Percentiles rank a stretch among this genome's conserved stretches.
Conservation (phyloP, 306 rosid genomes). For the Echinosophora koreensis region DNA sequence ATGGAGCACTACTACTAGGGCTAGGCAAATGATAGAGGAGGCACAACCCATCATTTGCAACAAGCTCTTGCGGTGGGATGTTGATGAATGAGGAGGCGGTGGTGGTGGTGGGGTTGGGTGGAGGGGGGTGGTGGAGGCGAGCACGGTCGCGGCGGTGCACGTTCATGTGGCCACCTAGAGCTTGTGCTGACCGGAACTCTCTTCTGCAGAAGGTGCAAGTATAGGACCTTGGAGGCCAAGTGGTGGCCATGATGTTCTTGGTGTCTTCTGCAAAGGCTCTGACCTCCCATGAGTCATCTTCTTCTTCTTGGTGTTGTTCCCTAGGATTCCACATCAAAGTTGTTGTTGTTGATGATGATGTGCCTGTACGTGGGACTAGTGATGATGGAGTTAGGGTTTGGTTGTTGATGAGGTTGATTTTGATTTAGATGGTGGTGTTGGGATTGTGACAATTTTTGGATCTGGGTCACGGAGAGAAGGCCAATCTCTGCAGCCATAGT, state of each 20-base stretch:
- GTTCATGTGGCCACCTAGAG: slow-evolving; percentile 91
- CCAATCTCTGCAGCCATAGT: slow-evolving; percentile 74
- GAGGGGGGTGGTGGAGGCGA: slow-evolving; percentile 59
- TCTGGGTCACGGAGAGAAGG: slow-evolving; percentile 68
- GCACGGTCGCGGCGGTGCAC: slow-evolving; percentile 95
- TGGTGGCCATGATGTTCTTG: slow-evolving; percentile 66
- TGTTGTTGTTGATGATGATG: not conserved
- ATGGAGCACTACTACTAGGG: slow-evolving; percentile 46
- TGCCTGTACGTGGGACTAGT: not conserved
- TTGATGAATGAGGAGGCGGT: too few species aligned
- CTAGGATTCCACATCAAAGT: slow-evolving; percentile 72
- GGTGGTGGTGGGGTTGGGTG: slow-evolving; percentile 23
- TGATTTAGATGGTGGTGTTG: slow-evolving; percentile 36
- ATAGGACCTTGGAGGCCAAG: slow-evolving; percentile 91
- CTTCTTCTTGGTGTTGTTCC: slow-evolving; percentile 50
- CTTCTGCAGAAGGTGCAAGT: slow-evolving; percentile 76
- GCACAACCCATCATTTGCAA: slow-evolving; percentile 57
- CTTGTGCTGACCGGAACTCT: slow-evolving; percentile 85
- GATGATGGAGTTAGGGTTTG: slow-evolving; percentile 55
- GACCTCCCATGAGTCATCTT: slow-evolving; percentile 88
- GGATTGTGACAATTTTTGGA: slow-evolving; percentile 56
- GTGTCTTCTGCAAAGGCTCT: slow-evolving; percentile 84
- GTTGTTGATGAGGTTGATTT: slow-evolving; percentile 11
- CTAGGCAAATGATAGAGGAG: slow-evolving; percentile 61
- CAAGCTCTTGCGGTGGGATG: slow-evolving; percentile 62